Evolutionary conservation across 148 eudicot species (phyloP).

Genomic region (Vaccinium darrowii): DNA sequence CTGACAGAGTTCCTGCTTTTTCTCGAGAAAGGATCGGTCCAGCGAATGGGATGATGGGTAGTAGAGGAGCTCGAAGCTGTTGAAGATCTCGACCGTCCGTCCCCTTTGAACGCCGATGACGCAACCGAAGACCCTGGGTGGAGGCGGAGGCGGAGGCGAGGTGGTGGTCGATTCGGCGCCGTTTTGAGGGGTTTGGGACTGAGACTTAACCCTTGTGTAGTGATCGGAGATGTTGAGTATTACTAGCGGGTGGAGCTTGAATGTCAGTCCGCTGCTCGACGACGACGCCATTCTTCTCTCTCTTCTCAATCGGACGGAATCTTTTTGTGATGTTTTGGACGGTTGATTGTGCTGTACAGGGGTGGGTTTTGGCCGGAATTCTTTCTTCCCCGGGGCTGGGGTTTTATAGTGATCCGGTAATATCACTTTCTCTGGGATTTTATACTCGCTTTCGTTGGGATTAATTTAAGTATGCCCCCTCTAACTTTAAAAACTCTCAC

Average conservation of each 20-base stretch:
- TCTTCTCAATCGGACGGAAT: background rate
- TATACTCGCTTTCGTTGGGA: background rate
- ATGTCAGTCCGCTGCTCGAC: slow-evolving; percentile 84
- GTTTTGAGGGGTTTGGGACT: slow-evolving; percentile 31
- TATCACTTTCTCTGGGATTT: background rate
- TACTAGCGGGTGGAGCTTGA: slow-evolving; percentile 94
- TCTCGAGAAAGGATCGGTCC: slow-evolving; percentile 74
- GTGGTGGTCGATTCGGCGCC: background rate
- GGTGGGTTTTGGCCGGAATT: background rate
- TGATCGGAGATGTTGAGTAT: slow-evolving; percentile 33
- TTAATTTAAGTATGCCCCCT: background rate
- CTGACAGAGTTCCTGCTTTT: slow-evolving; percentile 90
- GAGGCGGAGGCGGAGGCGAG: slow-evolving; percentile 20
- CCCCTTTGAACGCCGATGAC: slow-evolving; percentile 83
- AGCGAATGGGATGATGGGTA: slow-evolving; percentile 54
- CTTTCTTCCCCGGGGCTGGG: background rate
- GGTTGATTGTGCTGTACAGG: background rate
- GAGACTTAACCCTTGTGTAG: slow-evolving; percentile 74
- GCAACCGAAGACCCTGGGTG: slow-evolving; percentile 76
- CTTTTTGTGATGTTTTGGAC: background rate
- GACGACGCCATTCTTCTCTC: slow-evolving; percentile 55
- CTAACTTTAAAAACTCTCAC: background rate
- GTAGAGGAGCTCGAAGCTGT: slow-evolving; percentile 80
- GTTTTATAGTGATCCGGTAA: background rate
- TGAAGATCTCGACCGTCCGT: slow-evolving; percentile 92